These are phyloP conservation scores for Dentipellis sp. DNA, from an alignment of 768 basidiomycete species.

Conservation along the genomic window DNA sequence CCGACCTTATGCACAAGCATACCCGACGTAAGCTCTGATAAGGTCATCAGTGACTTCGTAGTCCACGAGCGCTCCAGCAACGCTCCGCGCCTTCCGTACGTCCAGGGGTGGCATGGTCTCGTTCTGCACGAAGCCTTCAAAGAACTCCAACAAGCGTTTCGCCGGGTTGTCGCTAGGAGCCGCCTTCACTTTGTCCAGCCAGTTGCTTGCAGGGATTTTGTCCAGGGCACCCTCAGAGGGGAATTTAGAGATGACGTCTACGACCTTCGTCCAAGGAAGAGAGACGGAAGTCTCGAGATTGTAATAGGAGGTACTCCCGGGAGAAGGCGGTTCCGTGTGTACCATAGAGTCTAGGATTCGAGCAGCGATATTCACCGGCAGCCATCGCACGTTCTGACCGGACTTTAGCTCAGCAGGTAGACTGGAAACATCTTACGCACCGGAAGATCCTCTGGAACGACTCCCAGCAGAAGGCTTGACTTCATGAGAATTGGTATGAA, in stretches of 20 bases:
- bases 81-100: not conserved
- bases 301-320: slow-evolving; percentile 16
- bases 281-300: slow-evolving; percentile 10
- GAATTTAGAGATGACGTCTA: slow-evolving; percentile 5
- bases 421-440: not conserved
- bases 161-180: slow-evolving; percentile 6
- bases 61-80: not conserved
- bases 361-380: slow-evolving; percentile 16
- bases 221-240: slow-evolving; percentile 12
- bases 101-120: not conserved
- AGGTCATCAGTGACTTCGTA: not conserved
- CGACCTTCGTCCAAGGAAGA: slow-evolving; percentile 4
- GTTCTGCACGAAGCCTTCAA: not conserved
- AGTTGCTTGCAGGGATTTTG: slow-evolving; percentile 18
- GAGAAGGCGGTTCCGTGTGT: slow-evolving; percentile 2
- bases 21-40: not conserved
- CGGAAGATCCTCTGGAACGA: not conserved
- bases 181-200: slow-evolving; percentile 12
- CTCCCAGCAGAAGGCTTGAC: not conserved
- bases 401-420: not conserved
- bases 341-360: slow-evolving; percentile 15
- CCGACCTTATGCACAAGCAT: not conserved
- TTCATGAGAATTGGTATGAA: slow-evolving; percentile 1
- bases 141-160: slow-evolving; percentile 10
- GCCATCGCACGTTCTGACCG: slow-evolving; percentile 11